A percentile compares a stretch with the other conserved stretches of the same genome.
phyloP scores from a whole-genome alignment of 1,284 basidiomycete species.

The Trametes versicolor region DNA sequence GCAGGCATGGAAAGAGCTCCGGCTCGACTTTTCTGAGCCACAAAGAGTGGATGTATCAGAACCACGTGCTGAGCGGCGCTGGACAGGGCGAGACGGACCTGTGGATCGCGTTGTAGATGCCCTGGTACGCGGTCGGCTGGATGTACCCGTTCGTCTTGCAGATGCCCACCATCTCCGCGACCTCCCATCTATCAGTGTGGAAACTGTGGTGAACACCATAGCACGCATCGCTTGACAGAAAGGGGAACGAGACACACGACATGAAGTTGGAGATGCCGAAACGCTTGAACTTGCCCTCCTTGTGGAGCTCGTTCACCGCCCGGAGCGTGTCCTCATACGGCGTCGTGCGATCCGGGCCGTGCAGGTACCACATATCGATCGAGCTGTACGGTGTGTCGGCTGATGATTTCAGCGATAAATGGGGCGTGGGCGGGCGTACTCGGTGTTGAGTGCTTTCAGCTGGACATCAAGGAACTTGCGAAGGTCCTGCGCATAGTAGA shows the following conservation, averaged over 20 bases:
- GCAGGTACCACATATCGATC: slow-evolving; percentile 62
- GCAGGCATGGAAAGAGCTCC: slow-evolving; percentile 69
- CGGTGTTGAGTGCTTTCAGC: slow-evolving; percentile 55
- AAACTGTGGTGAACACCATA: background rate
- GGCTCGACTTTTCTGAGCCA: slow-evolving; percentile 52
- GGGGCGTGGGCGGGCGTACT: slow-evolving; percentile 46
- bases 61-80: background rate
- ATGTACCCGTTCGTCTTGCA: slow-evolving; percentile 65
- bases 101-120: slow-evolving; percentile 64
- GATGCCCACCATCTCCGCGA: slow-evolving; percentile 68
- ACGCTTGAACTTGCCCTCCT: slow-evolving; percentile 54
- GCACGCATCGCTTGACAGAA: too few relatives aligned
- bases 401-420: background rate
- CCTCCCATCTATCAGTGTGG: slow-evolving; percentile 56
- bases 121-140: slow-evolving; percentile 76
- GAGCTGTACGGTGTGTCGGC: slow-evolving; percentile 16
- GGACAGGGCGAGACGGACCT: background rate
- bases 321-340: slow-evolving; percentile 58
- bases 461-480: slow-evolving; percentile 56
- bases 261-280: slow-evolving; percentile 65
- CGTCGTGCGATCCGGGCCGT: slow-evolving; percentile 60
- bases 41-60: background rate
- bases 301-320: slow-evolving; percentile 59
- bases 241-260: slow-evolving; percentile 40
- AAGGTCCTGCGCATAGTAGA: slow-evolving; percentile 42